Evolutionary conservation across 2,329 filamentous ascomycete species (phyloP), one percentile per base, ranked within the genome.

Genomic region (Penicillium sp.): DNA sequence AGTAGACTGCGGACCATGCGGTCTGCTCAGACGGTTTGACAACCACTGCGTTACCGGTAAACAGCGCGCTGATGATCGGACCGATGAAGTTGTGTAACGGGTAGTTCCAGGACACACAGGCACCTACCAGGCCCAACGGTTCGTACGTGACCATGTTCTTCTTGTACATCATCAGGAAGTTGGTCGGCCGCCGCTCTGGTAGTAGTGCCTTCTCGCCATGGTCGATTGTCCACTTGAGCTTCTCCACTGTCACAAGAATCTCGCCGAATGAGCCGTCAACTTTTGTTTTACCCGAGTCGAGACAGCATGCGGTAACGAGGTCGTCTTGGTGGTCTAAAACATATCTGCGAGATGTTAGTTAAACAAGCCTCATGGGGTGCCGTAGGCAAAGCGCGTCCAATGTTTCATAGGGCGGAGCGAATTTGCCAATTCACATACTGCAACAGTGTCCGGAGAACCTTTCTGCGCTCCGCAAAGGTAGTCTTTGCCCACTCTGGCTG

Each of bases 51-150:
- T 97, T 97, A 45, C 94, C 94, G 14, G 92, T 83, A 72, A 97
- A 97, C 49, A 97, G 82, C 16, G 90, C 87, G 63, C 90, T 92
- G 70, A 97, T 95, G 63, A 97, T 84, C 14, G 93, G 94, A 0
- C 90, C 91, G 45, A 97, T 85, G 61, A 97, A 81, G 75, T 99
- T 99, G 78, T 99, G 94, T 75, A 97, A 96, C 43, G 90, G 87
- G 72, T 92, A 97, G 78, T 99, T 99, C 94, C 94, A 99, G 70
- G 89, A 94, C 42, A 99, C 91, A 50, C 93, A 88, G 18, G 94
- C 93, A 11, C 91, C 88, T 6, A 99, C 90, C 35, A 99, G 91
- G 16, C 94, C 94, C 20, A 97, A 79, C 14, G 94, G 93, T 75
- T 99, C 92, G 74, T 96, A 99, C 48, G 84, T 79, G 29, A 99